Evolutionary conservation across 805 yeast species (phyloP), one percentile per base, ranked within the genome.

Genomic region (Diddensiella transvaalensis): DNA sequence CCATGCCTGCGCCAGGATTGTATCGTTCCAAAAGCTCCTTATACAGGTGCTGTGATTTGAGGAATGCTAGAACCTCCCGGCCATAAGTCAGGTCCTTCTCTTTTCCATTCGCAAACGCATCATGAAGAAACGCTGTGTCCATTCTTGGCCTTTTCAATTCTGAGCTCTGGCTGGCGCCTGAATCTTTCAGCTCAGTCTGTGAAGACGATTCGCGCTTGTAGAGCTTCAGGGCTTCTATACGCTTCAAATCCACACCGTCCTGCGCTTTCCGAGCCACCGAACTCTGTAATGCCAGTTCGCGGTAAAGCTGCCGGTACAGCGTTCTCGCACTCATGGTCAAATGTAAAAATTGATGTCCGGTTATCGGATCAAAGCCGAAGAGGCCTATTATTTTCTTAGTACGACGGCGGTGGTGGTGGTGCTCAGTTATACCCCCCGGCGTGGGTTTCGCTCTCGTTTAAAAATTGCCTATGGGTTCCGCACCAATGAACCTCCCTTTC

Each of bases 21-120:
- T 91, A 93, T 56, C 95, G 76, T 56, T 85, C 93, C 39, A 90
- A 71, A 42, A 91, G 73, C 55, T 83, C 90, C 51, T 79, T 80
- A 67, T 88, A 91, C 10, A 74, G 79, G 54, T 93, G 73, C 65
- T 91, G 97, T 53, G 83, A 79, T 44, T 74, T 72, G 46, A 91
- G 68, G 61, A 79, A 91, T 6, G 74, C 69, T 3, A 78, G 69
- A 11, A 85, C 74, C 60, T 86, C 89, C n/a, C 63, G 56, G 41
- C 83, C 66, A 58, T 82, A 81, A 29, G 66, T 53, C 3, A 56
- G 40, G 32, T 57, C 60, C 3, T 26, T 33, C 26, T 48, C 41
- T 46, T 53, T 17, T 21, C 48, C 43, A 35, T 39, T 18, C 39
- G 29, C 32, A 38, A 58, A 55, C 11, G 43, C 36, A 15, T 48